phyloP scores from a whole-genome alignment of 495 filamentous ascomycete species.

The Tuber melanosporum region DNA sequence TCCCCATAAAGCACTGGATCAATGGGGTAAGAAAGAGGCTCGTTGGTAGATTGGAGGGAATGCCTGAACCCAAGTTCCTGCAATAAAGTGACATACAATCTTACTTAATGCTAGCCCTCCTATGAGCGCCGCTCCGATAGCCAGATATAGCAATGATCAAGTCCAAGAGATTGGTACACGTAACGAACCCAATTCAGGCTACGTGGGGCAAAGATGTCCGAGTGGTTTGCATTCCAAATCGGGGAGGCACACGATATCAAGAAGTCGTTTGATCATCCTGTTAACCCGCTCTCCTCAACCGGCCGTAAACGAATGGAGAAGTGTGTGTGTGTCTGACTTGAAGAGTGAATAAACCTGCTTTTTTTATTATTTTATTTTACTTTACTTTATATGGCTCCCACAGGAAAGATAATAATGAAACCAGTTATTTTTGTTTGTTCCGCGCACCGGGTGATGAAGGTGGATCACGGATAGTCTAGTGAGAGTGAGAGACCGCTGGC shows the following conservation, averaged over 20 bases:
- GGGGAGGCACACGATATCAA: not conserved
- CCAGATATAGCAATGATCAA: not conserved
- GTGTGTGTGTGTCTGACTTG: not conserved
- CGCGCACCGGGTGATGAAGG: not conserved
- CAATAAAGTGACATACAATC: not conserved
- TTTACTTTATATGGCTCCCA: not conserved
- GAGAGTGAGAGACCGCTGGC: too few species aligned
- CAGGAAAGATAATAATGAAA: not conserved
- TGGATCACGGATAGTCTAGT: not conserved
- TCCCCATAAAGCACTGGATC: not conserved
- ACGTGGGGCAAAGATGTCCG: not conserved
- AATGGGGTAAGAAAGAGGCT: not conserved
- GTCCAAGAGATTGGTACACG: constrained; percentile 2
- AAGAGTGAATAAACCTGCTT: not conserved
- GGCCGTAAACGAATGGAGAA: not conserved
- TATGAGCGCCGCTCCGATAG: not conserved
- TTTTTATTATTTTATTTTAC: not conserved
- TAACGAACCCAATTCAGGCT: not conserved
- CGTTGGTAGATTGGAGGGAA: not conserved
- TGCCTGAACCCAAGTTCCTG: not conserved
- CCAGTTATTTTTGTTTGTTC: not conserved
- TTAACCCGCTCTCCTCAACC: not conserved
- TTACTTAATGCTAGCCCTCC: not conserved
- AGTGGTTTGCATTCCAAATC: not conserved
- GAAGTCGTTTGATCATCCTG: not conserved